Percentiles rank a stretch among this genome's conserved stretches.
Conservation (phyloP, 768 basidiomycete species). For the Glaciozyma martinii region DNA sequence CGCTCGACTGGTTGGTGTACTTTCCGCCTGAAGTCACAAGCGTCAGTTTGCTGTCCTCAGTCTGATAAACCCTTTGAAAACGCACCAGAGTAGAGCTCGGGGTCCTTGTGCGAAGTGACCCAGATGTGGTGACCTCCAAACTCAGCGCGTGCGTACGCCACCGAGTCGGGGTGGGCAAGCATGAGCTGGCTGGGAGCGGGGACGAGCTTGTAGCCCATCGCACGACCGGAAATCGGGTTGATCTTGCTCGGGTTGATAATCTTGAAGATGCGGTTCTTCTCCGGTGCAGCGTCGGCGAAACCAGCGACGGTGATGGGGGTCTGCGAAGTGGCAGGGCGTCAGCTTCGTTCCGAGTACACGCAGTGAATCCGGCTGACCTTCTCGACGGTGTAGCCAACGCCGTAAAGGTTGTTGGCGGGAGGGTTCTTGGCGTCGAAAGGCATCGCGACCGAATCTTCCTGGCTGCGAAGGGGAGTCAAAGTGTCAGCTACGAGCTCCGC, state of each 20-base stretch:
- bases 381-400: constrained; percentile 10
- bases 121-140: constrained; percentile 5
- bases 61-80: neutral
- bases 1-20: constrained; percentile 33
- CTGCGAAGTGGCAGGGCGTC: no score
- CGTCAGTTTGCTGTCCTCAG: neutral
- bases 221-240: constrained; percentile 17
- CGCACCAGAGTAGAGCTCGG: neutral
- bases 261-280: neutral
- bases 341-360: no score
- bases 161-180: constrained; percentile 30
- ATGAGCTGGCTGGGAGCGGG: constrained; percentile 32
- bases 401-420: constrained; percentile 8
- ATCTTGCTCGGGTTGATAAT: constrained; percentile 2
- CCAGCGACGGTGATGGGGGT: neutral
- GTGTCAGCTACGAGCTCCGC: no score
- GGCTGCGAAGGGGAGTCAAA: neutral
- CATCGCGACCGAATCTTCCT: constrained; percentile 14
- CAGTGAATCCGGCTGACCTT: no score
- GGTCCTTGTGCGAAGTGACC: constrained; percentile 1
- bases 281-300: neutral
- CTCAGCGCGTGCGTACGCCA: constrained; percentile 3
- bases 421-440: neutral
- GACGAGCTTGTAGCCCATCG: constrained; percentile 29
- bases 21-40: constrained; percentile 6